Conservation (phyloP, 345 rosid genomes). For the Streptanthus diversifolius region DNA sequence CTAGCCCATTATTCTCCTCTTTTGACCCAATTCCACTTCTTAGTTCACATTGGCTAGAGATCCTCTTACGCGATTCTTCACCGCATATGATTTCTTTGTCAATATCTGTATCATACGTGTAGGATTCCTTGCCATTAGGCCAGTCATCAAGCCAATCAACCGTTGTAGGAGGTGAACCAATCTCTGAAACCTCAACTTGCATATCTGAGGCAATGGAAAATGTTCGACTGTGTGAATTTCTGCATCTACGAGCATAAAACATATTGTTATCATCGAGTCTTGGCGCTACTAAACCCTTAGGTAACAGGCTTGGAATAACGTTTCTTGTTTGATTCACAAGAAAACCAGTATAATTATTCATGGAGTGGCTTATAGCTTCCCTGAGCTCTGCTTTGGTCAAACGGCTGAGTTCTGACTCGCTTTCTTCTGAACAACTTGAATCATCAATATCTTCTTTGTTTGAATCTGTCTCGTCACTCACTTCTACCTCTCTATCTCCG, state of each 20-base stretch:
- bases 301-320: constrained; percentile 37
- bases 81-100: constrained; percentile 42
- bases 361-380: constrained; percentile 37
- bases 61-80: constrained; percentile 9
- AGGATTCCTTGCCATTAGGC: constrained; percentile 55
- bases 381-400: constrained; percentile 13
- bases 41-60: constrained; percentile 13
- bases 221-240: constrained; percentile 33
- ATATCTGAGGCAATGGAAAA: constrained; percentile 85
- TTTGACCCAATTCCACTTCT: constrained; percentile 15
- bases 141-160: constrained; percentile 51
- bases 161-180: constrained; percentile 65
- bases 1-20: neutral
- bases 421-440: constrained; percentile 38
- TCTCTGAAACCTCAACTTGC: constrained; percentile 94
- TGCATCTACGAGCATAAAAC: constrained; percentile 32
- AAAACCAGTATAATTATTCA: constrained; percentile 4
- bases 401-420: constrained; percentile 23
- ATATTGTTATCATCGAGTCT: constrained; percentile 37
- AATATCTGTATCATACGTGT: constrained; percentile 55
- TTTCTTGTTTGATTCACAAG: constrained; percentile 32
- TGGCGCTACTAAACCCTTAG: constrained; percentile 39
- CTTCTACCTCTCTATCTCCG: neutral
- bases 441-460: constrained; percentile 32
- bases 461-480: constrained; percentile 36